These are phyloP conservation scores for Linnemannia elongata DNA, from an alignment of 192 early-diverging fungal species.

Conservation along the genomic window DNA sequence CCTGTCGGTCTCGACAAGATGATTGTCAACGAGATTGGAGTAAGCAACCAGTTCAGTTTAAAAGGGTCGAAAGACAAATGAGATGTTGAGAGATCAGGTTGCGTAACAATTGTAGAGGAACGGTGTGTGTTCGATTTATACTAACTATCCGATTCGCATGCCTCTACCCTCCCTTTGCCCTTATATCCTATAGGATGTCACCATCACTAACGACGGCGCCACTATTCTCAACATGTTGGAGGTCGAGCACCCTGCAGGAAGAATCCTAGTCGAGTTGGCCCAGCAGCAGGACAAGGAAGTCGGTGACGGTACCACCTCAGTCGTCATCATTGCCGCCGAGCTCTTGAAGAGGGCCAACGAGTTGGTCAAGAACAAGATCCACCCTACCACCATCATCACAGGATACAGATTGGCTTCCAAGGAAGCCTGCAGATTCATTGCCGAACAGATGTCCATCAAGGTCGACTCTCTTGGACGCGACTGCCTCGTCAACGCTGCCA, in stretches of 20 bases:
- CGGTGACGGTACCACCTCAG: slow-evolving; percentile 98
- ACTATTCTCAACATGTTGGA: slow-evolving; percentile 98
- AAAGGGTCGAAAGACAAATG: not conserved
- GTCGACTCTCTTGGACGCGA: slow-evolving; percentile 94
- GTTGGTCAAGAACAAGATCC: slow-evolving; percentile 98
- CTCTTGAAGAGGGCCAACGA: slow-evolving; percentile 96
- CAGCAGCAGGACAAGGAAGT: slow-evolving; percentile 99
- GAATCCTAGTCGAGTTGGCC: slow-evolving; percentile 96
- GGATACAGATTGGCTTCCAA: slow-evolving; percentile 97
- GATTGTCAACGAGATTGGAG: slow-evolving; percentile 99
- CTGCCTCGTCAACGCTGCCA: slow-evolving; percentile 96
- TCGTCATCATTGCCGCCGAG: slow-evolving; percentile 99
- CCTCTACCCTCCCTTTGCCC: not conserved
- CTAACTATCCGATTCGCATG: not conserved
- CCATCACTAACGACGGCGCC: slow-evolving; percentile 99
- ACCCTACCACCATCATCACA: slow-evolving; percentile 97
- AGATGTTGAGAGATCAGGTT: slow-evolving; percentile 8
- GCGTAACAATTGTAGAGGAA: not conserved
- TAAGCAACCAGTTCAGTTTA: slow-evolving; percentile 59
- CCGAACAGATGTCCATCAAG: slow-evolving; percentile 94
- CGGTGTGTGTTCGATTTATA: not conserved
- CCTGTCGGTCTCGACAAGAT: slow-evolving; percentile 99
- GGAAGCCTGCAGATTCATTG: slow-evolving; percentile 98
- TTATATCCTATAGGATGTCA: slow-evolving; percentile 83
- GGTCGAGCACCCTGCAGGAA: slow-evolving; percentile 98